Conservation (phyloP, 1,139 yeast genomes). For the Kurtzmaniella quercitrusa region DNA sequence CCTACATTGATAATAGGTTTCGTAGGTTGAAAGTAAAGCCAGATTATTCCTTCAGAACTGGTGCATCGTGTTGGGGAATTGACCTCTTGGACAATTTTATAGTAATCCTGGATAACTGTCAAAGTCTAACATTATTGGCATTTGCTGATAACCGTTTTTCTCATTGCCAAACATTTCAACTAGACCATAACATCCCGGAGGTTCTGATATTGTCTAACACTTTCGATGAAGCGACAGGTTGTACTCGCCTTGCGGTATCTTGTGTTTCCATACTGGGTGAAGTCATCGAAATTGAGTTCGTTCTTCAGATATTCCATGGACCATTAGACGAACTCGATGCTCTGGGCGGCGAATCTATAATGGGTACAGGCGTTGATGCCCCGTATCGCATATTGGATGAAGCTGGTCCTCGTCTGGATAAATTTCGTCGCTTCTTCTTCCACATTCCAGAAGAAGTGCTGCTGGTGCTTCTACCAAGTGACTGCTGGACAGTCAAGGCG, state of each 20-base stretch:
- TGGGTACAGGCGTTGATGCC: neutral
- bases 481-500: constrained; percentile 53
- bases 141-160: constrained; percentile 26
- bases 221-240: constrained; percentile 1
- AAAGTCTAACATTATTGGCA: constrained; percentile 39
- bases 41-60: constrained; percentile 32
- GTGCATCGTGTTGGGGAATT: constrained; percentile 64
- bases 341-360: neutral
- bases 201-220: constrained; percentile 33
- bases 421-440: neutral
- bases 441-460: constrained; percentile 19
- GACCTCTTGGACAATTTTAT: constrained; percentile 41
- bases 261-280: constrained; percentile 52
- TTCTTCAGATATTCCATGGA: constrained; percentile 22
- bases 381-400: neutral
- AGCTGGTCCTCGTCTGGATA: neutral
- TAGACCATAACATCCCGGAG: constrained; percentile 60
- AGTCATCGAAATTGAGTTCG: constrained; percentile 35
- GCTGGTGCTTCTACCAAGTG: constrained; percentile 38
- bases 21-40: constrained; percentile 25
- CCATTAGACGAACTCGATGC: constrained; percentile 17
- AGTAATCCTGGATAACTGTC: constrained; percentile 57
- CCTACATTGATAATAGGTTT: constrained; percentile 8
- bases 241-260: constrained; percentile 17
- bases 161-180: constrained; percentile 34